Evolutionary conservation across 1,139 yeast genomes (phyloP).

Genomic region (Zygosaccharomyces pseudobailii): DNA sequence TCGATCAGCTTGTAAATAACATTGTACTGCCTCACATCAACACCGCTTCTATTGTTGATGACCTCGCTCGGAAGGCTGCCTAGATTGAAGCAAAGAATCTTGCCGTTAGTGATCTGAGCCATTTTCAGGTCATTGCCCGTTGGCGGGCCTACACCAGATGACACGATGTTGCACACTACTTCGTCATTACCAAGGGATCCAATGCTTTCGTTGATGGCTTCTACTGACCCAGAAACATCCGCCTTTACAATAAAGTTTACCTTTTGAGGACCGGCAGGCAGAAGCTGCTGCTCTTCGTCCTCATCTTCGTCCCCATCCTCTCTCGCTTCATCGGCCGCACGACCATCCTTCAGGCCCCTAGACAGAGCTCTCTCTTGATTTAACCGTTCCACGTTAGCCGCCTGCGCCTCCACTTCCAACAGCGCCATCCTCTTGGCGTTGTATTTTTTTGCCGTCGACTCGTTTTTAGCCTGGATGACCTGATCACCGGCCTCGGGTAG

Average conservation of each 20-base stretch:
- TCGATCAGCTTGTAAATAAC: slow-evolving; percentile 87
- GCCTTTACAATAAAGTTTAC: slow-evolving; percentile 74
- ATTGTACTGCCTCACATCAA: slow-evolving; percentile 62
- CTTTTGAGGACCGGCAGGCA: slow-evolving; percentile 31
- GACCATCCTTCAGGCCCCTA: slow-evolving; percentile 35
- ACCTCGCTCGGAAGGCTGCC: slow-evolving; percentile 60
- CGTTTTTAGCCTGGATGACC: slow-evolving; percentile 70
- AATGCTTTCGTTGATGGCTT: slow-evolving; percentile 70
- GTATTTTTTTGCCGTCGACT: slow-evolving; percentile 71
- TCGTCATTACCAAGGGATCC: slow-evolving; percentile 81
- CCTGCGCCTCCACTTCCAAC: slow-evolving; percentile 54
- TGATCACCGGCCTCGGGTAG: slow-evolving; percentile 90
- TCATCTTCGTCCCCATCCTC: slow-evolving; percentile 37
- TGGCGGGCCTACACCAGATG: slow-evolving; percentile 79
- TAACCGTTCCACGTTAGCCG: slow-evolving; percentile 62
- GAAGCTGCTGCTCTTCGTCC: slow-evolving; percentile 23
- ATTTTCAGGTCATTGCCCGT: slow-evolving; percentile 77
- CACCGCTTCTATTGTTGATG: slow-evolving; percentile 54
- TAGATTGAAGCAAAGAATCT: slow-evolving; percentile 74
- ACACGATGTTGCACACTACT: slow-evolving; percentile 62
- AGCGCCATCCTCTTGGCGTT: slow-evolving; percentile 58
- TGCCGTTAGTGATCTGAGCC: slow-evolving; percentile 72
- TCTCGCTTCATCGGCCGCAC: too few species aligned
- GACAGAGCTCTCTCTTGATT: slow-evolving; percentile 46
- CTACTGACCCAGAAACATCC: slow-evolving; percentile 75